Base-by-base conservation (phyloP, 2,329 filamentous ascomycete species). In the Epichloe hybrida region DNA sequence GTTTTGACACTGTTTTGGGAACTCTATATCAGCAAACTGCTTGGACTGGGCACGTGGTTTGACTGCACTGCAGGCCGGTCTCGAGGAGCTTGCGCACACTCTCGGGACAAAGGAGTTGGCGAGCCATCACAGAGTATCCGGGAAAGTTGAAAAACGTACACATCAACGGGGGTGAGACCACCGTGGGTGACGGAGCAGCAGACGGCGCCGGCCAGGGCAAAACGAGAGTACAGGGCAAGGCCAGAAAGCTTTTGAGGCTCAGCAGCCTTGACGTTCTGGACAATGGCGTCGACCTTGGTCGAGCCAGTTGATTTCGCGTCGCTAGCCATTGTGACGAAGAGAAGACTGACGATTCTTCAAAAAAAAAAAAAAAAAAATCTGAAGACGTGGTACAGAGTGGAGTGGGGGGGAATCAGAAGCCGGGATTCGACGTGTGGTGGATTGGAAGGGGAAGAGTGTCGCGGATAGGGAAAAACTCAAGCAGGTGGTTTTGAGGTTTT, bases 171-270 rank as follows among this genome's bases (percentile, higher is more conserved):
- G 61, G 93, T 98, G 64, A 97, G 83, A 66, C 80, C 86, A 72
- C 91, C 93, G 81, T 98, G 93, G 68, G 93, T 98, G 75, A 97
- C 76, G 63, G 90, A 93, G 75, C 93, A 98, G 84, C 93, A 96
- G 78, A 97, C 76, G 64, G 93, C 93, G 75, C 93, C 93, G 64
- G 93, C 90, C 65, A 98, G 86, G 74, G 93, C 91, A 77, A 96
- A 96, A 73, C 88, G 83, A 64, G 88, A 87, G 84, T 97, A 97
- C 63, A 98, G 87, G 54, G 70, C 75, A 60, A 89, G 4, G 59
- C 73, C 74, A 57, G 66, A 66, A 55, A 70, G 68, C 68, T 72
- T 67, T 56, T 64, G 56, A 52, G 69, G 67, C 56, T 69, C 66
- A 53, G 61, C 61, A 58, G 65, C 66, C 60, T 67, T 67, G 59